Evolutionary conservation across 305 asterid genomes (phyloP).

Genomic region (Euphrasia arctica): DNA sequence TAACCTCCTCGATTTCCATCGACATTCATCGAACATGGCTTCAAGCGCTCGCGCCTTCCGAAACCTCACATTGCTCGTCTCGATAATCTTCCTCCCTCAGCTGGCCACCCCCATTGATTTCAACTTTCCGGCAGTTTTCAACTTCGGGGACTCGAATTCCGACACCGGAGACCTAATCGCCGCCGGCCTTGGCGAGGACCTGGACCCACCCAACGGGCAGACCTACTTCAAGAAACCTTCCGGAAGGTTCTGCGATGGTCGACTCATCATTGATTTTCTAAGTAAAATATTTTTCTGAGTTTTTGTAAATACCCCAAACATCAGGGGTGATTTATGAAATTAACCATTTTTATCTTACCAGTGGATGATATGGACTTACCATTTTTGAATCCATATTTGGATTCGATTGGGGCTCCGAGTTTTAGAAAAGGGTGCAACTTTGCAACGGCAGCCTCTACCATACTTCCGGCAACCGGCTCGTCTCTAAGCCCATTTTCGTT

Average conservation of each 20-base stretch:
- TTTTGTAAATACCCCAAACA: not conserved
- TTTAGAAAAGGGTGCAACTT: constrained; percentile 81
- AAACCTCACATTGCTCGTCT: constrained; percentile 23
- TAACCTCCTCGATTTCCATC: constrained; percentile 17
- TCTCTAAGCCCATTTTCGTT: constrained; percentile 86
- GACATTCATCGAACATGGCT: constrained; percentile 28
- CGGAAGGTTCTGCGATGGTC: constrained; percentile 89
- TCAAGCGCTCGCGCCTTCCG: constrained; percentile 29
- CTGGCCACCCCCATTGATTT: constrained; percentile 54
- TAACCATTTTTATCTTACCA: constrained; percentile 22
- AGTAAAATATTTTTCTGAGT: constrained; percentile 30
- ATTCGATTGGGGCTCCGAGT: constrained; percentile 65
- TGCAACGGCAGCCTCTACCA: constrained; percentile 86
- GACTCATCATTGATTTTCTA: constrained; percentile 69
- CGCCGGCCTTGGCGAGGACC: constrained; percentile 55
- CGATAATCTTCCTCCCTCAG: constrained; percentile 28
- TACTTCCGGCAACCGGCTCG: constrained; percentile 67
- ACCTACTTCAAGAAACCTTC: constrained; percentile 75
- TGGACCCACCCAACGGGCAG: constrained; percentile 81
- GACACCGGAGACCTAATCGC: constrained; percentile 87
- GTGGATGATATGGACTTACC: constrained; percentile 97
- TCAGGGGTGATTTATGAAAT: not conserved
- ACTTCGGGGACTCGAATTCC: constrained; percentile 97
- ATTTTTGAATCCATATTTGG: constrained; percentile 73
- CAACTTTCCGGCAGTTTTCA: constrained; percentile 86